Evolutionary conservation across 1,284 basidiomycete species (phyloP).

Genomic region (Pterulicium gracile): DNA sequence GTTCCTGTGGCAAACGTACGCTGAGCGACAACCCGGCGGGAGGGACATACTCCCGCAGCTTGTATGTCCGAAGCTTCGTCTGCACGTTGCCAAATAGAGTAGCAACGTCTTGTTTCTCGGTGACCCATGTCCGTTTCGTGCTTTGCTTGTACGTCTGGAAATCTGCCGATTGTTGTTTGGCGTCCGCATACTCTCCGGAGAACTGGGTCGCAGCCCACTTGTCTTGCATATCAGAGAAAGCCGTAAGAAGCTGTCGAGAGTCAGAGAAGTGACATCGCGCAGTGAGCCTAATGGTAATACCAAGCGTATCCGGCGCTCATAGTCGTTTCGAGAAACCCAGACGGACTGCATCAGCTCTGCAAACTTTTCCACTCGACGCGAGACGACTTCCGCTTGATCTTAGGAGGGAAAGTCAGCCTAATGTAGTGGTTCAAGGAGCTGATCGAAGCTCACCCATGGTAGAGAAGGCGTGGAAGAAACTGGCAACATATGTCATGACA

Average conservation of each 20-base stretch:
- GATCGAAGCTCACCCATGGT: slow-evolving; percentile 65
- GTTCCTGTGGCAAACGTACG: not conserved
- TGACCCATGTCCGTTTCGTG: slow-evolving; percentile 80
- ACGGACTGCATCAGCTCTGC: slow-evolving; percentile 90
- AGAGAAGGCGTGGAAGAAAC: slow-evolving; percentile 97
- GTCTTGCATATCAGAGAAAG: slow-evolving; percentile 51
- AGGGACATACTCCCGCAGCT: slow-evolving; percentile 77
- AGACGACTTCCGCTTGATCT: slow-evolving; percentile 95
- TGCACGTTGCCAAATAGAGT: slow-evolving; percentile 90
- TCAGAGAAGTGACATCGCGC: slow-evolving; percentile 9
- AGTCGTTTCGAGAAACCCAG: slow-evolving; percentile 84
- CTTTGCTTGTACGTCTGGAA: slow-evolving; percentile 84
- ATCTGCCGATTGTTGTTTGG: slow-evolving; percentile 62
- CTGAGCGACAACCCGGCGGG: slow-evolving; percentile 41
- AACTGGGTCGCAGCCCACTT: slow-evolving; percentile 57
- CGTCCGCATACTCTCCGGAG: slow-evolving; percentile 71
- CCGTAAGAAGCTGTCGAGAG: slow-evolving; percentile 46
- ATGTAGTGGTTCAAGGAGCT: slow-evolving; percentile 98
- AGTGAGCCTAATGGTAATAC: slow-evolving; percentile 27
- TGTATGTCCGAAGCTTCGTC: slow-evolving; percentile 90
- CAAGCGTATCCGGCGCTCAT: slow-evolving; percentile 77
- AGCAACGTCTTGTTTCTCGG: slow-evolving; percentile 82
- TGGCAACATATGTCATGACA: slow-evolving; percentile 93
- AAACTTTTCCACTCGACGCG: slow-evolving; percentile 90
- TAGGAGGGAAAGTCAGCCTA: slow-evolving; percentile 65